Evolutionary conservation across 2,329 filamentous ascomycete genomes (phyloP).

Genomic region (Exophiala dermatitidis): DNA sequence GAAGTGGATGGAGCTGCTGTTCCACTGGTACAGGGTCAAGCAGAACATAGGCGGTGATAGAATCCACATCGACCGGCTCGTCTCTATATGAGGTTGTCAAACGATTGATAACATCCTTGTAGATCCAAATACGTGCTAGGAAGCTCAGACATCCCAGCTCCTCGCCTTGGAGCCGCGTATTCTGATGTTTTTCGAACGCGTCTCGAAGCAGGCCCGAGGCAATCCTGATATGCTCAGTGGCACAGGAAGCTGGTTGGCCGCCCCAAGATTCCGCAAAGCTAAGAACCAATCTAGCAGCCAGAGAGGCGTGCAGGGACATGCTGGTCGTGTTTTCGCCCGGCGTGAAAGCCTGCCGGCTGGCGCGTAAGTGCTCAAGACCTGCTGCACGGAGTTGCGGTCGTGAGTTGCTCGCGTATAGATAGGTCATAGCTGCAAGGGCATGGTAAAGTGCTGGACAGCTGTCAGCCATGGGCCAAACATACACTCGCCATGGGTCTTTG

Average conservation of each 20-base stretch:
- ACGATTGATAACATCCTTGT: conserved; percentile 65
- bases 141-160: conserved; percentile 42
- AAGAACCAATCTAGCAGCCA: conserved; percentile 12
- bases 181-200: conserved; percentile 35
- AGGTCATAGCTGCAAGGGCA: conserved; percentile 17
- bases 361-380: conserved; percentile 10
- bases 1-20: conserved; percentile 55
- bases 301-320: background rate
- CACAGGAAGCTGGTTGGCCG: conserved; percentile 5
- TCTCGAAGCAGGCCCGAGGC: conserved; percentile 8
- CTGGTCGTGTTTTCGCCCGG: background rate
- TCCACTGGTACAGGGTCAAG: conserved; percentile 29
- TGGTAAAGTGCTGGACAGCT: conserved; percentile 10
- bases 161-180: conserved; percentile 1
- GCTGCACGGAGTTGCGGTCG: conserved; percentile 7
- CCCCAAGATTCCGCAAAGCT: conserved; percentile 14
- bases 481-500: conserved; percentile 12
- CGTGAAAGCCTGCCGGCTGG: conserved; percentile 1
- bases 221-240: conserved; percentile 11
- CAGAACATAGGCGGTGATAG: conserved; percentile 33
- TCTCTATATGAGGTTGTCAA: conserved; percentile 55
- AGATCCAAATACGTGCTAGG: conserved; percentile 63
- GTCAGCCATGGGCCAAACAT: conserved; percentile 14
- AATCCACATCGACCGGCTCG: conserved; percentile 48
- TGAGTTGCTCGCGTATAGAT: conserved; percentile 4